A percentile compares a stretch with the other conserved stretches of the same genome.
Conservation (phyloP, 495 filamentous ascomycete species). For the Bacidia gigantensis region DNA sequence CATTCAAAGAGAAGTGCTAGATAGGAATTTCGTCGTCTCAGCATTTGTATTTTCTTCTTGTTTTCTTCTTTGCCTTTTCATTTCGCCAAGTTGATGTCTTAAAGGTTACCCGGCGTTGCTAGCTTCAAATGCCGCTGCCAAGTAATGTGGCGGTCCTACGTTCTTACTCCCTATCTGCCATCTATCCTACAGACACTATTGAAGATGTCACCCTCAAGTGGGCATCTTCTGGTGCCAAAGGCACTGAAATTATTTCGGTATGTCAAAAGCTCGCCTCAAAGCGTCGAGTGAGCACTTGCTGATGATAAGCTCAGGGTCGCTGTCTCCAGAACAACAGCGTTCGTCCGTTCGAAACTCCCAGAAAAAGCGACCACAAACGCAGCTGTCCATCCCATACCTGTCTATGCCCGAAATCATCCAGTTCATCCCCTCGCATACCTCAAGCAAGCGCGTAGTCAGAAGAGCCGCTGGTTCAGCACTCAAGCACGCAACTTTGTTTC, state of each 20-base stretch:
- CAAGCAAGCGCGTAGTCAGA: slow-evolving; percentile 53
- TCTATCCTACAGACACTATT: neutral
- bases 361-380: slow-evolving; percentile 29
- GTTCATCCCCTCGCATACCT: slow-evolving; percentile 39
- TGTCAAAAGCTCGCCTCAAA: slow-evolving; percentile 11
- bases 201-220: slow-evolving; percentile 51
- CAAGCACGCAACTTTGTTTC: slow-evolving; percentile 50
- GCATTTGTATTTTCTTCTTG: no score
- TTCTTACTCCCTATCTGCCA: neutral
- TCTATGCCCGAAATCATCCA: slow-evolving; percentile 38
- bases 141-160: neutral
- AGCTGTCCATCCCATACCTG: slow-evolving; percentile 36
- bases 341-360: slow-evolving; percentile 48
- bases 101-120: no score
- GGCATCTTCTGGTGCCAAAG: slow-evolving; percentile 58
- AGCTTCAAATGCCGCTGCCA: neutral
- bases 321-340: slow-evolving; percentile 46
- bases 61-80: no score
- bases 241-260: slow-evolving; percentile 53
- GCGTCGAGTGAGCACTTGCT: no score
- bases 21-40: no score
- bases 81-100: no score
- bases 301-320: slow-evolving; percentile 35
- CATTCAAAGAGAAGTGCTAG: no score
- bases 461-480: slow-evolving; percentile 57